These are phyloP conservation scores for Cyclotella kingstonii DNA, from an alignment of 108 stramenopile species.

Conservation along the genomic window DNA sequence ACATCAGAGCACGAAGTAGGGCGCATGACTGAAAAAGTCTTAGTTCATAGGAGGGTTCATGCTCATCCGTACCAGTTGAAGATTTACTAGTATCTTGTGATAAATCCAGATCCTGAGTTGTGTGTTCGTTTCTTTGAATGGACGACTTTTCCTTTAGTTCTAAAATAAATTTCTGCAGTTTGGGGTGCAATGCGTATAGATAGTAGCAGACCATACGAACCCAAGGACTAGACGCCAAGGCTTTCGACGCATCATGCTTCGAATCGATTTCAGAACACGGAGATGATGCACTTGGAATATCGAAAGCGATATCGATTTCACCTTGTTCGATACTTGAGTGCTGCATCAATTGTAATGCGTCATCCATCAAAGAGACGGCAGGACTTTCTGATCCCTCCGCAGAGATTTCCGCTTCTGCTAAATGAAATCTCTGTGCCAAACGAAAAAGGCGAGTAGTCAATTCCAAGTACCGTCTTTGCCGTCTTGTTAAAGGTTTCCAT, in stretches of 20 bases:
- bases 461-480: constrained; percentile 69
- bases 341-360: constrained; percentile 13
- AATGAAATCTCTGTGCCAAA: constrained; percentile 59
- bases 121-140: neutral
- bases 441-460: constrained; percentile 59
- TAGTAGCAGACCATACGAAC: constrained; percentile 35
- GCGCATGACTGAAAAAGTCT: constrained; percentile 31
- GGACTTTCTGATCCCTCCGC: constrained; percentile 27
- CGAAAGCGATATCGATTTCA: constrained; percentile 20
- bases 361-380: constrained; percentile 27
- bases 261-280: neutral
- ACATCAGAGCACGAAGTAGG: constrained; percentile 30
- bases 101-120: too few relatives aligned
- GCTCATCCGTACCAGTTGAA: constrained; percentile 6
- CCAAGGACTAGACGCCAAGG: constrained; percentile 39
- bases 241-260: constrained; percentile 7
- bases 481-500: constrained; percentile 42
- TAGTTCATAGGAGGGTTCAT: constrained; percentile 1
- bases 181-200: constrained; percentile 44
- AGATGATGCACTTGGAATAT: neutral
- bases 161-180: constrained; percentile 11
- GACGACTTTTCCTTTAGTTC: constrained; percentile 1
- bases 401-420: constrained; percentile 48
- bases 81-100: neutral
- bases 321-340: constrained; percentile 26